A percentile compares a stretch with the other conserved stretches of the same genome.
Evolutionary conservation across 116 monocot species (phyloP).

Genomic region (Trichopus zeylanicus): DNA sequence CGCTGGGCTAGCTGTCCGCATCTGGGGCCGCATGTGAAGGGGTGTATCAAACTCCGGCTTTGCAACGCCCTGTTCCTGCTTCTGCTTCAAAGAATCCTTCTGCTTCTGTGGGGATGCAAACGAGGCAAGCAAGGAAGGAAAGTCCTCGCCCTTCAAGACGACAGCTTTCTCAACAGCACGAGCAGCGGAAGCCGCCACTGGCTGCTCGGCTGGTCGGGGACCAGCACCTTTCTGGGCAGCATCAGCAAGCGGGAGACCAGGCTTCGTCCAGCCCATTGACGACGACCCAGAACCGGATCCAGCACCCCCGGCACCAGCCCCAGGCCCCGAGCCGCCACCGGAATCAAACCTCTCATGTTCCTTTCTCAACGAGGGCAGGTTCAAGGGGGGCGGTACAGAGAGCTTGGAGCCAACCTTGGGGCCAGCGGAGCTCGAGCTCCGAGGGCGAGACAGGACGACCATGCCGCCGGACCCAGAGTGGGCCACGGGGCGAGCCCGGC

Average conservation of each 20-base stretch:
- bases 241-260: constrained; percentile 10
- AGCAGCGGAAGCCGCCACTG: background rate
- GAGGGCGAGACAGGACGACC: constrained; percentile 61
- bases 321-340: constrained; percentile 13
- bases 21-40: constrained; percentile 56
- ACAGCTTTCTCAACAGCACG: constrained; percentile 45
- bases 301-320: constrained; percentile 28
- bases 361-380: constrained; percentile 76
- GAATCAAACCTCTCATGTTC: constrained; percentile 75
- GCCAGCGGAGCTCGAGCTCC: constrained; percentile 21
- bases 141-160: constrained; percentile 84
- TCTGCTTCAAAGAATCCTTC: constrained; percentile 33
- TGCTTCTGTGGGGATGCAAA: constrained; percentile 25
- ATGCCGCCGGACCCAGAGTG: constrained; percentile 23
- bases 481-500: constrained; percentile 13
- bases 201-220: background rate
- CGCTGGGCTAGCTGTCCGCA: constrained; percentile 18
- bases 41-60: constrained; percentile 13
- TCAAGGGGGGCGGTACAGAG: constrained; percentile 75
- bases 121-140: constrained; percentile 70
- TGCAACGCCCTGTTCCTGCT: constrained; percentile 10
- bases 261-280: constrained; percentile 72
- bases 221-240: background rate
- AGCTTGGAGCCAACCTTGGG: constrained; percentile 35
- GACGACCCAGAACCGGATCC: constrained; percentile 43